Base-by-base conservation (phyloP, 202 grass and related monocot species). In the Panicum hallii region DNA sequence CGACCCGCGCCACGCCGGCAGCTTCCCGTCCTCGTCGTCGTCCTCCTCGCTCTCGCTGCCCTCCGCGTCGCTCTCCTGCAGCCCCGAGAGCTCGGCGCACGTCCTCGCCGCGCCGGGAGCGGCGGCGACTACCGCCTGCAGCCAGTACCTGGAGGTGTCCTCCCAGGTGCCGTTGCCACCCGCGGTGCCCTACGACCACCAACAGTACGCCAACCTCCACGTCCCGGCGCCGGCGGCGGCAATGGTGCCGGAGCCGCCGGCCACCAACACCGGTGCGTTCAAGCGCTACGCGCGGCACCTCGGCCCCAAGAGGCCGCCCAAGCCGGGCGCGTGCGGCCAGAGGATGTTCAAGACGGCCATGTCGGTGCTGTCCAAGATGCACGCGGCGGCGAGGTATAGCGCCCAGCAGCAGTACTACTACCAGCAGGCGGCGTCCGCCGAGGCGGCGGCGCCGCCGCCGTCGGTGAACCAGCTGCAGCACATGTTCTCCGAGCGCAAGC, bases 321-420 rank as follows among this genome's bases (percentile, higher is more conserved):
- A 72, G 72, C 53, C 58, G 1, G 82, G 63, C 3, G 32, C 44
- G 5, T 83, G 84, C 26, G 76, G 90, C 4, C 93, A 95, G 77
- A 82, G 66, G 77, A 89, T 95, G 93, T 87, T 90, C 78, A 95
- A 95, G 86, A 89, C 22, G 69, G 86, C 77, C 43, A 80, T 95
- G 45, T 81, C 80, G 42, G 82, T 89, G 9, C 85, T 91, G 57
- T 50, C 55, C 61, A 90, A 58, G 64, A 81, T 92, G 64, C 56
- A 86, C 64, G 41, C 5, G 63, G 65, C 54, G 45, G 70, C 19
- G 58, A 86, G 34, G 73, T 67, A 76, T n/a, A 77, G 0, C 7
- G 4, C n/a, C 49, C 74, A 84, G 19, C 75, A 79, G 15, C 60
- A 74, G 34, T 84, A 84, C n/a, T 14, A 85, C 42, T 60, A 78